Conservation (phyloP, 2,329 filamentous ascomycete genomes). For the Trichoderma koningiopsis region DNA sequence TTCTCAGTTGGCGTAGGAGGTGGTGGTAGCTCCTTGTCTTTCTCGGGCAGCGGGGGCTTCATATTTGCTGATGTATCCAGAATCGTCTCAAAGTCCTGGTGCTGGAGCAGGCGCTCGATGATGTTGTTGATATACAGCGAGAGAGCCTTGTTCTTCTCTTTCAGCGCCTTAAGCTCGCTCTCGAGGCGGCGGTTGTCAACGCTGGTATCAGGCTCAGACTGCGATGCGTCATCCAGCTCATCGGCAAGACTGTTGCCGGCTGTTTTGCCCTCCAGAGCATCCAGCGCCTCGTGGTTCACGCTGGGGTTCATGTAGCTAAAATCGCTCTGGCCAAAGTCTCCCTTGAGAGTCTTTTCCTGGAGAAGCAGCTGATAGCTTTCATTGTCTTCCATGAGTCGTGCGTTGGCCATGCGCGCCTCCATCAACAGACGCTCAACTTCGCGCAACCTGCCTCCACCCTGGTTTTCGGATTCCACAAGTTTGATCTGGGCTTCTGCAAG, state of each 20-base stretch:
- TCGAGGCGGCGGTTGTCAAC: constrained; percentile 69
- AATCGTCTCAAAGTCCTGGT: constrained; percentile 94
- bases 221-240: constrained; percentile 62
- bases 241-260: constrained; percentile 72
- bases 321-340: constrained; percentile 82
- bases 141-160: constrained; percentile 95
- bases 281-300: constrained; percentile 65
- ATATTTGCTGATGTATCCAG: constrained; percentile 74
- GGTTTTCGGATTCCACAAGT: constrained; percentile 89
- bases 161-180: constrained; percentile 73
- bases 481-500: constrained; percentile 95
- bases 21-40: constrained; percentile 83
- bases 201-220: constrained; percentile 56
- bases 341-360: constrained; percentile 92
- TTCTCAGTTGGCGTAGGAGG: constrained; percentile 48
- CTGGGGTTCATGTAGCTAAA: constrained; percentile 68
- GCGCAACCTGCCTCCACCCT: constrained; percentile 81
- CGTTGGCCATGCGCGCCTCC: constrained; percentile 93
- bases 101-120: constrained; percentile 89
- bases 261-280: constrained; percentile 61
- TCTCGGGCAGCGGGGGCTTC: constrained; percentile 47
- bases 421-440: constrained; percentile 90
- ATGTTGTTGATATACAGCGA: constrained; percentile 99
- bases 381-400: constrained; percentile 95
- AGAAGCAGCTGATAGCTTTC: constrained; percentile 96